phyloP scores from a whole-genome alignment of 768 basidiomycete genomes.

The Gloeostereum incarnatum region DNA sequence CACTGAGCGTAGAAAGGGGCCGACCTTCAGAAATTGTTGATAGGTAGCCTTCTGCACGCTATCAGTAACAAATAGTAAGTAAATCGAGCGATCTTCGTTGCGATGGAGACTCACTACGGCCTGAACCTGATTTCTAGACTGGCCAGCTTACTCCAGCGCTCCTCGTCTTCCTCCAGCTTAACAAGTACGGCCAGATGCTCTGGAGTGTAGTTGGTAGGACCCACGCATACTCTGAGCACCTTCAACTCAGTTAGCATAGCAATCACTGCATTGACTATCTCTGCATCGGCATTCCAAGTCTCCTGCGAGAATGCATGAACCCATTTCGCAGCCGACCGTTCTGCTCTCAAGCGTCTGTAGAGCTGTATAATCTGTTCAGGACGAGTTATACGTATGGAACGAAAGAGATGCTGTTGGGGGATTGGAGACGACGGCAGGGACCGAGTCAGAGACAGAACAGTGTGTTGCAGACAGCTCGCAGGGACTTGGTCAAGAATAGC shows the following conservation, averaged over 20 bases:
- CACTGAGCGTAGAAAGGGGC: not conserved
- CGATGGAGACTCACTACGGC: conserved; percentile 55
- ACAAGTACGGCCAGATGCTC: conserved; percentile 75
- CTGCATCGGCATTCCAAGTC: conserved; percentile 67
- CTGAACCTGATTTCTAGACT: conserved; percentile 54
- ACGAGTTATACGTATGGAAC: conserved; percentile 39
- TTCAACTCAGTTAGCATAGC: conserved; percentile 40
- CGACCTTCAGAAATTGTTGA: conserved; percentile 71
- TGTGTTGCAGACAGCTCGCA: too few species aligned
- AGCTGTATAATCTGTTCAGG: conserved; percentile 46
- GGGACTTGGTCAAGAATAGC: too few species aligned
- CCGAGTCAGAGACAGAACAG: conserved; percentile 48
- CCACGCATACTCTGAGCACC: conserved; percentile 55
- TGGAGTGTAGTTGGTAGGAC: conserved; percentile 67
- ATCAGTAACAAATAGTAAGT: not conserved
- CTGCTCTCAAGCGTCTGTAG: conserved; percentile 42
- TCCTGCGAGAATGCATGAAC: conserved; percentile 43
- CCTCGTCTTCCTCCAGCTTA: not conserved
- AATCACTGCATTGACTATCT: conserved; percentile 65
- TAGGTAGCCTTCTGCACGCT: conserved; percentile 72
- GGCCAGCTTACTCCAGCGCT: conserved; percentile 26
- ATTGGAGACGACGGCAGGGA: conserved; percentile 57
- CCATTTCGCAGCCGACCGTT: conserved; percentile 21
- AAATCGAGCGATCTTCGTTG: too few species aligned
- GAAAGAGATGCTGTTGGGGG: conserved; percentile 48